Conservation (phyloP, 148 eudicot genomes). For the Vaccinium macrocarpon region DNA sequence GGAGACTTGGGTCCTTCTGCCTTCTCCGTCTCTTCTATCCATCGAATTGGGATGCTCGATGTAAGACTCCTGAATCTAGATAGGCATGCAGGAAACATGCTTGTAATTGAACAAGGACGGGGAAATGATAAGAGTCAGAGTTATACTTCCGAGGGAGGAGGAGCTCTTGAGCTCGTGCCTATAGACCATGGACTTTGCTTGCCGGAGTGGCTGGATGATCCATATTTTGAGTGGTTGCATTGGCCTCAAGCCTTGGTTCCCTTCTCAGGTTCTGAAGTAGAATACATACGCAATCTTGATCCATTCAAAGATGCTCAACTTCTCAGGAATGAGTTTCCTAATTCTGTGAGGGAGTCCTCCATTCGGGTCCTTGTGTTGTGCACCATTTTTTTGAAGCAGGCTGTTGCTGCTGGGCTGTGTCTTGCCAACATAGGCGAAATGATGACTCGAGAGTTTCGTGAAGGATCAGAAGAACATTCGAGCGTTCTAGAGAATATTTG, state of each 20-base stretch:
- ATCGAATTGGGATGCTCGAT: slow-evolving; percentile 85
- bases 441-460: slow-evolving; percentile 79
- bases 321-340: slow-evolving; percentile 58
- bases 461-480: slow-evolving; percentile 55
- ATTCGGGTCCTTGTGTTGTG: slow-evolving; percentile 79
- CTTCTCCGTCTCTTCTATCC: slow-evolving; percentile 71
- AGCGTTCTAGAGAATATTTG: slow-evolving; percentile 66
- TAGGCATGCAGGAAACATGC: slow-evolving; percentile 90
- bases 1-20: slow-evolving; percentile 90
- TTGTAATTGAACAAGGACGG: slow-evolving; percentile 49
- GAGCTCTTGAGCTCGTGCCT: slow-evolving; percentile 58
- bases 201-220: slow-evolving; percentile 89
- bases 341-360: slow-evolving; percentile 59
- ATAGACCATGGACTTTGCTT: slow-evolving; percentile 95
- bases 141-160: slow-evolving; percentile 32
- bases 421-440: slow-evolving; percentile 88
- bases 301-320: slow-evolving; percentile 74
- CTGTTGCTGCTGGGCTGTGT: slow-evolving; percentile 60
- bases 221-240: slow-evolving; percentile 97
- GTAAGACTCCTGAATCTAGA: slow-evolving; percentile 80
- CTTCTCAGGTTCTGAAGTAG: slow-evolving; percentile 70
- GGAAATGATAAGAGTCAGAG: slow-evolving; percentile 4
- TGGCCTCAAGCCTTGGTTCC: slow-evolving; percentile 98
- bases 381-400: slow-evolving; percentile 69
- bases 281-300: slow-evolving; percentile 62